Conservation (phyloP, 257 asterid genomes). For the Nicotiana otophora region DNA sequence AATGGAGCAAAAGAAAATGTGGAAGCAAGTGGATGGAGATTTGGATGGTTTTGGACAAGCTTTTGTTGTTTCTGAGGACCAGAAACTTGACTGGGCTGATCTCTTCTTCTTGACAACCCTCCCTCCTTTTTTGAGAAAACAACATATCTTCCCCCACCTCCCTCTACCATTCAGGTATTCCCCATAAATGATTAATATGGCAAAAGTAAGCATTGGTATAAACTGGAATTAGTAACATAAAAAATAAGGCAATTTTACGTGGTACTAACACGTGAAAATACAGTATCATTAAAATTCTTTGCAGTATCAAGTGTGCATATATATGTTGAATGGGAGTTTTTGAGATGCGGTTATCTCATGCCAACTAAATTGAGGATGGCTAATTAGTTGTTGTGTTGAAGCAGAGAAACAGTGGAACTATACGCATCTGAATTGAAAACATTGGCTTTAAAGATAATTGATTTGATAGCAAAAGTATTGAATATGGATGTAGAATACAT, state of each 20-base stretch:
- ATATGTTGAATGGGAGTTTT: background rate
- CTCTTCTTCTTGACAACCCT: background rate
- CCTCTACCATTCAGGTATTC: slow-evolving; percentile 3
- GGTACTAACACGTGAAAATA: too few species aligned
- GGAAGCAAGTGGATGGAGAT: background rate
- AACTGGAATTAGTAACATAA: too few species aligned
- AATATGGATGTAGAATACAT: slow-evolving; percentile 37
- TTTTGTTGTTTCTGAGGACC: background rate
- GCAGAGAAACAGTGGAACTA: slow-evolving; percentile 46
- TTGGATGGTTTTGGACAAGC: slow-evolving; percentile 11
- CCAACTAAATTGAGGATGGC: background rate
- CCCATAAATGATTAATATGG: too few species aligned
- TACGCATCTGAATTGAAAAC: slow-evolving; percentile 33
- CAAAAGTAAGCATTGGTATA: too few species aligned
- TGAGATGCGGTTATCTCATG: background rate
- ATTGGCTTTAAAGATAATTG: slow-evolving; percentile 35
- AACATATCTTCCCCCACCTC: background rate
- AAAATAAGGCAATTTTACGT: too few species aligned
- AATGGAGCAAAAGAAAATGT: background rate
- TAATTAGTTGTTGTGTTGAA: background rate
- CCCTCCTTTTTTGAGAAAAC: background rate
- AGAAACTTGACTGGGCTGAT: slow-evolving; percentile 3
- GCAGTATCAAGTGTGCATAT: too few species aligned
- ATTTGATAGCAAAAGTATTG: slow-evolving; percentile 33
- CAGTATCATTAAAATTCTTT: too few species aligned